A percentile compares a stretch with the other conserved stretches of the same genome.
Conservation (phyloP, 345 rosid species). For the Chamaenerion angustifolium region DNA sequence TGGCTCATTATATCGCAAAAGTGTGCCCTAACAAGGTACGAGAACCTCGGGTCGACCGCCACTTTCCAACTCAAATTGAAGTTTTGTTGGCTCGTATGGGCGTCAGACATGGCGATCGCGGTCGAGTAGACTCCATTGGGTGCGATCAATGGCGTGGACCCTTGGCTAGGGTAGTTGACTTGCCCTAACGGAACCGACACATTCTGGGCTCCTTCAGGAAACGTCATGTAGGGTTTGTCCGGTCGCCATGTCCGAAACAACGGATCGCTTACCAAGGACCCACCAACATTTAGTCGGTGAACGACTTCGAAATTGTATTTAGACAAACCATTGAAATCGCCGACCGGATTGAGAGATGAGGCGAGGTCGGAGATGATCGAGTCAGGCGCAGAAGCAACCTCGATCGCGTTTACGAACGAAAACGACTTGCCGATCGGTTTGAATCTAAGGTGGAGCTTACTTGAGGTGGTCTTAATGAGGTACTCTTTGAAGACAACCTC, state of each 20-base stretch:
- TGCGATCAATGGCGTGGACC: slow-evolving; percentile 36
- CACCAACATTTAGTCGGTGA: slow-evolving; percentile 65
- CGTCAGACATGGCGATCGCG: slow-evolving; percentile 37
- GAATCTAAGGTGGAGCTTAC: slow-evolving; percentile 38
- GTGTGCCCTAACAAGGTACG: slow-evolving; percentile 54
- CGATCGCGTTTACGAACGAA: slow-evolving; percentile 64
- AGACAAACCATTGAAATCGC: slow-evolving; percentile 34
- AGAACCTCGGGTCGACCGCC: slow-evolving; percentile 37
- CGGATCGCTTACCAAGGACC: slow-evolving; percentile 39
- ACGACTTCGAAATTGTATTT: slow-evolving; percentile 35
- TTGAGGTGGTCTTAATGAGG: slow-evolving; percentile 26
- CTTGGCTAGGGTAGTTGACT: slow-evolving; percentile 31
- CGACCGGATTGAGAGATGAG: slow-evolving; percentile 24
- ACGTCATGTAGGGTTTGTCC: slow-evolving; percentile 31
- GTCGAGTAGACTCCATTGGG: slow-evolving; percentile 48
- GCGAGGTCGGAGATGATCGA: slow-evolving; percentile 43
- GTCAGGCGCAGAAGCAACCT: slow-evolving; percentile 52
- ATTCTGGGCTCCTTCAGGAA: slow-evolving; percentile 38
- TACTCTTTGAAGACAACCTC: slow-evolving; percentile 50
- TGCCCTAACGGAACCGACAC: slow-evolving; percentile 18
- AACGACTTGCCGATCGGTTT: slow-evolving; percentile 33
- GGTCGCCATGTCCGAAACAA: slow-evolving; percentile 60
- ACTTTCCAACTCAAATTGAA: slow-evolving; percentile 71
- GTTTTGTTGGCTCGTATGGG: slow-evolving; percentile 30
- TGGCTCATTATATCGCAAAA: slow-evolving; percentile 79